Conservation (phyloP, 164 flowering plant species). For the Echeveria elegans region DNA sequence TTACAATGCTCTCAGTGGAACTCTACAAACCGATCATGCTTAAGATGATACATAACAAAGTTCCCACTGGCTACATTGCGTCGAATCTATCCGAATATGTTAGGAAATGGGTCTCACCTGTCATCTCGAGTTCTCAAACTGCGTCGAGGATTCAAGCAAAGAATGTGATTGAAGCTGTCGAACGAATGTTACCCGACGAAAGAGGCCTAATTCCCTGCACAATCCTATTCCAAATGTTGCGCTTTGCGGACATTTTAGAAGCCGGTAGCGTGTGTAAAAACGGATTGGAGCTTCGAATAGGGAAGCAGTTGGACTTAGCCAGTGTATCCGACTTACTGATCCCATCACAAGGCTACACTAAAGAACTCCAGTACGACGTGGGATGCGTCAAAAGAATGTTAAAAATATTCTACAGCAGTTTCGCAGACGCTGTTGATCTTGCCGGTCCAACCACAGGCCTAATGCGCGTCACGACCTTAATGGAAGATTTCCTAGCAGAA, state of each 20-base stretch:
- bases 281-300: conserved; percentile 51
- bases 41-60: conserved; percentile 25
- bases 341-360: conserved; percentile 38
- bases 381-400: conserved; percentile 55
- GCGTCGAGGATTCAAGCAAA: conserved; percentile 18
- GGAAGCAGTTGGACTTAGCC: conserved; percentile 51
- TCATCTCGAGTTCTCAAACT: conserved; percentile 8
- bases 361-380: conserved; percentile 35
- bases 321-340: conserved; percentile 44
- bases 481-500: conserved; percentile 44
- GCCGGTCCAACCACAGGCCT: conserved; percentile 21
- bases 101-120: conserved; percentile 27
- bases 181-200: conserved; percentile 48
- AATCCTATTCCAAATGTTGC: conserved; percentile 49
- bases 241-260: conserved; percentile 27
- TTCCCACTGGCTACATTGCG: conserved; percentile 32
- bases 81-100: conserved; percentile 42
- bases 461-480: conserved; percentile 40
- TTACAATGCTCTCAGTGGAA: conserved; percentile 31
- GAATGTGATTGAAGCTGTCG: conserved; percentile 58
- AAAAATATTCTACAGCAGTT: conserved; percentile 36
- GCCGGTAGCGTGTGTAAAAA: conserved; percentile 36
- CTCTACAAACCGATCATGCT: conserved; percentile 39
- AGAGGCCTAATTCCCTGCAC: conserved; percentile 37
- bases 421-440: conserved; percentile 15